Base-by-base conservation (phyloP, 495 filamentous ascomycete genomes). In the Emericellopsis terricola region DNA sequence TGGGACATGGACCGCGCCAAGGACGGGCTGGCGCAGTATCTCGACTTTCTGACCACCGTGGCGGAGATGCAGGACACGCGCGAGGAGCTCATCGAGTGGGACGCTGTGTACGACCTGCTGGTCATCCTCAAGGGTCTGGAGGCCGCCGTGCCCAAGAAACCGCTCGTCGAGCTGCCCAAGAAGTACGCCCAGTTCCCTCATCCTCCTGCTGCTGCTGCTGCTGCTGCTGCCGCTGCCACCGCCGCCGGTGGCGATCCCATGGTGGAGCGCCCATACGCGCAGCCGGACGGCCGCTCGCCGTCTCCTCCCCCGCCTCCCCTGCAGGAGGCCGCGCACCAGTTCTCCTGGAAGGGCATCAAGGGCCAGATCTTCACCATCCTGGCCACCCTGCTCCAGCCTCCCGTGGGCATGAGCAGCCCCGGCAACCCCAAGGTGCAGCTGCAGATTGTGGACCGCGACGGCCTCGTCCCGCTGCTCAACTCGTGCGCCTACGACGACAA, bases 1-100 rank as follows among this genome's bases (percentile, higher is more conserved):
- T 94, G 86, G 86, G 86, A 94, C 47, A 89, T 94, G 76, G 86
- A 94, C 48, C 73, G 86, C 13, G 84, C 67, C 15, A 66, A 66
- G 36, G 67, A 94, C 45, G 86, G 85, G 11, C 73, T 93, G 9
- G 83, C 84, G 34, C 84, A 93, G 49, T 92, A 86, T 51, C 67
- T 94, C 5, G 84, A 94, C 41, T 87, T 93, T 50, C 79, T 94
- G 36, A 81, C 80, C n/a, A 84, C 91, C 2, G 65, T 92, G 14
- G 84, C 81, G 15, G 84, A 93, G 41, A 77, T 65, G 9, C 45
- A 51, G 3, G 56, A 62, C 34, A 61, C 62, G 28, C 55, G 67
- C 1, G 49, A 50, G n/a, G 71, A 89, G 18, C 68, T 94, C 8
- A 76, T 86, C 24, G 73, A 87, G 38, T 94, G 86, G 78, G 83